Conservation (phyloP, 306 rosid genomes). For the Astragalus glycyphyllos region DNA sequence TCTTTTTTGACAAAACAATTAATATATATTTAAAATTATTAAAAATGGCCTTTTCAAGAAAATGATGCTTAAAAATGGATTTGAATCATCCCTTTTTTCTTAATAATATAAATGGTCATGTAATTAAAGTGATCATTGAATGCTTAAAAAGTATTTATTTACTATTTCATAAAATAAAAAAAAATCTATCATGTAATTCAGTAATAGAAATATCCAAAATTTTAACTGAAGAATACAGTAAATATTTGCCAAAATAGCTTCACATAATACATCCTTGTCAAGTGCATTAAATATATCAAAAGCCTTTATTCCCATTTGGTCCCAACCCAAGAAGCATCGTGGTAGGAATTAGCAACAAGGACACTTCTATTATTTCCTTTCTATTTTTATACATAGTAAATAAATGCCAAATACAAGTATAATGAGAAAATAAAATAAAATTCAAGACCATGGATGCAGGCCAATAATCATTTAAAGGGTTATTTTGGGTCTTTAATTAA, state of each 20-base stretch:
- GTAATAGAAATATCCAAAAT: neutral
- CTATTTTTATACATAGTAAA: neutral
- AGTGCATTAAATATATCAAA: neutral
- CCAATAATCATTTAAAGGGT: neutral
- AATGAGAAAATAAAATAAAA: neutral
- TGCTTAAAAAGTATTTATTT: too few relatives aligned
- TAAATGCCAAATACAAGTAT: neutral
- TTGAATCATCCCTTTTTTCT: neutral
- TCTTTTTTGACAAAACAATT: too few relatives aligned
- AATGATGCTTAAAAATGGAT: neutral
- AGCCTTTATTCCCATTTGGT: conserved; percentile 17
- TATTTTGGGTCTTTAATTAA: neutral
- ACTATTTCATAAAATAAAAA: neutral
- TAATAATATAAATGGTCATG: neutral
- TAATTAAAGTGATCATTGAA: too few relatives aligned
- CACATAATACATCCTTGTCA: neutral
- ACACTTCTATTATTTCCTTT: conserved; percentile 7
- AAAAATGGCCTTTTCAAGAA: too few relatives aligned
- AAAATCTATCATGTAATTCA: neutral
- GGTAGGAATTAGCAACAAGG: neutral
- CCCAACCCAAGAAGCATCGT: conserved; percentile 35
- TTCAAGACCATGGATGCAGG: neutral
- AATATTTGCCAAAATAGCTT: too few relatives aligned
- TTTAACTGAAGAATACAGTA: too few relatives aligned
- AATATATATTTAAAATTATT: too few relatives aligned